These are phyloP conservation scores for Leccinum obscurum DNA, from an alignment of 768 basidiomycete genomes.

Conservation along the genomic window DNA sequence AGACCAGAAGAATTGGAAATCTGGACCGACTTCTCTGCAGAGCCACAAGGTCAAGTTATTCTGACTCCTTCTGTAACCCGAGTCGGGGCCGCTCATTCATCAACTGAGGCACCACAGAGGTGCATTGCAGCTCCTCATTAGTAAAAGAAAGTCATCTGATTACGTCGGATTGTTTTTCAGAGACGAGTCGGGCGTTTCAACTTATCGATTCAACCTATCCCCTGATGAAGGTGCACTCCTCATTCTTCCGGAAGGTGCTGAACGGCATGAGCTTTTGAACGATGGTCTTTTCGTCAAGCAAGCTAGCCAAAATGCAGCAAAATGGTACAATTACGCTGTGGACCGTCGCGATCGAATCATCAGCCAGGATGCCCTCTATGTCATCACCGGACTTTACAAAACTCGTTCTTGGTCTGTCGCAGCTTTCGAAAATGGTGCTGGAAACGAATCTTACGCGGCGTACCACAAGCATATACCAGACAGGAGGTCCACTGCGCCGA, in stretches of 20 bases:
- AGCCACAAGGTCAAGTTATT: background rate
- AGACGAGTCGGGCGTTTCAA: background rate
- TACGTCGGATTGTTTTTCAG: background rate
- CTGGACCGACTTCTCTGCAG: background rate
- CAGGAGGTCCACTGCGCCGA: too few relatives aligned
- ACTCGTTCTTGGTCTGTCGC: background rate
- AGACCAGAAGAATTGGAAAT: background rate
- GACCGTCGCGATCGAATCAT: background rate
- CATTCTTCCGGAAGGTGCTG: background rate
- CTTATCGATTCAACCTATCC: background rate
- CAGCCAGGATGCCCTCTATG: background rate
- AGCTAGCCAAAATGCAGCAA: background rate
- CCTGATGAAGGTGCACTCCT: background rate
- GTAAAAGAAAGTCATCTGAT: background rate
- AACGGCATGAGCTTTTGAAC: background rate
- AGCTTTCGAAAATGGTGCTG: background rate
- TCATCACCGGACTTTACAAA: background rate
- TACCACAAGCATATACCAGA: background rate
- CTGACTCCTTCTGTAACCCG: background rate
- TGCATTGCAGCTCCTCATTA: background rate
- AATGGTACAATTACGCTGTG: background rate
- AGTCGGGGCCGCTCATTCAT: background rate
- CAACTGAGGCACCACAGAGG: background rate
- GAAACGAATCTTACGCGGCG: background rate
- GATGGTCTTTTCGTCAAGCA: background rate